Percentiles rank a stretch among this genome's conserved stretches.
These are phyloP conservation scores for Debaryomyces coudertii DNA, from an alignment of 1,139 yeast species.

Conservation along the genomic window DNA sequence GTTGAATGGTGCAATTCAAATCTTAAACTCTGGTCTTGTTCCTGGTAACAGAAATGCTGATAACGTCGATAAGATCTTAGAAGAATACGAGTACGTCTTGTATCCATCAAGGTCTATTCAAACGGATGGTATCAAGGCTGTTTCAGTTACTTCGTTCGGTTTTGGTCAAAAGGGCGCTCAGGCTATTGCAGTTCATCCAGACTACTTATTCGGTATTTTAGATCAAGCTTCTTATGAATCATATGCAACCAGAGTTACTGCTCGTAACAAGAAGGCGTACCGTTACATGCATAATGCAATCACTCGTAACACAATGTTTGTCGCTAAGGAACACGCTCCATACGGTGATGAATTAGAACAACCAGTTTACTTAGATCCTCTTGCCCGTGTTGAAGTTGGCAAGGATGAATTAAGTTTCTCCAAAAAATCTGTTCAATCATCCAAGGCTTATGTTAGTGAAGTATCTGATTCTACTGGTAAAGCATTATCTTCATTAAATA, in stretches of 20 bases:
- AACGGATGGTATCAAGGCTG: slow-evolving; percentile 98
- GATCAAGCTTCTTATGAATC: slow-evolving; percentile 68
- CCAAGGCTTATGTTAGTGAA: slow-evolving; percentile 37
- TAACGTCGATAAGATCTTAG: slow-evolving; percentile 82
- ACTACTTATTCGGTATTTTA: slow-evolving; percentile 85
- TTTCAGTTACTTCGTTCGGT: slow-evolving; percentile 95
- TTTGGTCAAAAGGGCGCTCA: slow-evolving; percentile 99
- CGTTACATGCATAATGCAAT: slow-evolving; percentile 96
- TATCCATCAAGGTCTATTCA: slow-evolving; percentile 93
- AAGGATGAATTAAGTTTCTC: slow-evolving; percentile 54
- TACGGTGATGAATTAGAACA: slow-evolving; percentile 85
- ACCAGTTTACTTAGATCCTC: slow-evolving; percentile 92
- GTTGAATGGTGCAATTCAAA: slow-evolving; percentile 97
- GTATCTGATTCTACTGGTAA: slow-evolving; percentile 50
- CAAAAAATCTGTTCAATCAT: slow-evolving; percentile 42
- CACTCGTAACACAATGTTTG: slow-evolving; percentile 87
- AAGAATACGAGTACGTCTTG: slow-evolving; percentile 83
- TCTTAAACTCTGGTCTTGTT: slow-evolving; percentile 87
- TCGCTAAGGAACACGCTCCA: slow-evolving; percentile 92
- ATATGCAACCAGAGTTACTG: slow-evolving; percentile 70
- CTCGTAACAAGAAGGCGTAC: slow-evolving; percentile 89
- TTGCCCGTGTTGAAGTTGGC: slow-evolving; percentile 73
- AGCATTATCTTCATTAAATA: slow-evolving; percentile 51
- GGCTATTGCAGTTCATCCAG: slow-evolving; percentile 89
- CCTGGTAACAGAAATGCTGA: slow-evolving; percentile 99